Base-by-base conservation (phyloP, 441 rosid species). In the Erysimum pusillum region DNA sequence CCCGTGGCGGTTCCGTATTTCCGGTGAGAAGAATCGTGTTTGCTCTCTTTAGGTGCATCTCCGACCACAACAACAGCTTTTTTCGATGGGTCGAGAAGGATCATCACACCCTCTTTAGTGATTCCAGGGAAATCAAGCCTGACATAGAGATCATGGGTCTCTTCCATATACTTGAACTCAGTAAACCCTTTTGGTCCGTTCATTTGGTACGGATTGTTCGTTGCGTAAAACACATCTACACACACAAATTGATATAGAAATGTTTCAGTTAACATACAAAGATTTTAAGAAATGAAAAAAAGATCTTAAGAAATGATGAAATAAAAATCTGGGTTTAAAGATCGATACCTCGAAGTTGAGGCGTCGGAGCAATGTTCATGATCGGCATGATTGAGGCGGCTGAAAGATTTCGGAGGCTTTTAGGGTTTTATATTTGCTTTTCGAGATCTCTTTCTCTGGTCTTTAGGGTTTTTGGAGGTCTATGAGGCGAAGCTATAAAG, bases 1-100 rank as follows among this genome's bases (percentile, higher is more conserved):
- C 76, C 81, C 0, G 76, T 78, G 63, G 49, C 73, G 6, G 73
- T 45, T 38, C 58, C 72, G 72, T 71, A 77, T n/a, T 48, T 77
- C 17, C 77, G 52, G 61, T 18, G 63, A 12, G 63, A 65, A 9
- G 49, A 57, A 9, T 78, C 81, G 38, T 78, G 63, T 20, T 14
- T 9, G 20, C 34, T 15, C 25, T 66, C 67, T 32, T 51, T 66
- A 0, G 73, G 76, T 48, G 73, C 73, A 2, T 72, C 69, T 49
- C 74, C 81, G 32, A 14, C 10, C 4, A 78, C 46, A 18, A 72
- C 9, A 15, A 78, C 64, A 9, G 63, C 76, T 32, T 73, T 67
- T n/a, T 5, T 59, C n/a, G 5, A 0, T n/a, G 32, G 60, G 10
- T 74, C 78, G 3, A 74, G 12, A 8, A 15, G 67, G 15, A 53